Evolutionary conservation across 2,329 filamentous ascomycete genomes (phyloP).

Genomic region (Alternaria novae-zelandiae): DNA sequence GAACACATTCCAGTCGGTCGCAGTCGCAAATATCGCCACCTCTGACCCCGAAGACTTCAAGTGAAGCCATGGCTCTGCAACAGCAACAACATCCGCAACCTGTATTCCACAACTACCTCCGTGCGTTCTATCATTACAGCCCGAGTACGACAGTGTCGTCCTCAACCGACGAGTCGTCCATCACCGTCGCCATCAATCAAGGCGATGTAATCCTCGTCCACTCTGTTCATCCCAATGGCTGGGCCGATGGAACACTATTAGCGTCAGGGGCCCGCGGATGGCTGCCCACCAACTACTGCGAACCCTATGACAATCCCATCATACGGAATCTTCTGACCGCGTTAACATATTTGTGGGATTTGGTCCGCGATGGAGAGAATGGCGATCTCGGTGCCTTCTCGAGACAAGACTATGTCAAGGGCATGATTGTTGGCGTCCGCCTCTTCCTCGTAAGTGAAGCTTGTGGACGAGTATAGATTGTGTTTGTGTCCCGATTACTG

Average conservation of each 20-base stretch:
- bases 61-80: conserved; percentile 62
- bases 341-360: conserved; percentile 89
- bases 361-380: conserved; percentile 77
- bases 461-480: background rate
- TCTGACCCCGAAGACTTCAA: conserved; percentile 72
- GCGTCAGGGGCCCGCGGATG: conserved; percentile 87
- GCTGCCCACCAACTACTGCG: conserved; percentile 98
- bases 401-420: conserved; percentile 92
- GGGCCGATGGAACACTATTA: conserved; percentile 93
- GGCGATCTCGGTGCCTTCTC: conserved; percentile 80
- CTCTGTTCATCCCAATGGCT: conserved; percentile 96
- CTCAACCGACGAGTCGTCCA: conserved; percentile 67
- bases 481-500: conserved; percentile 12
- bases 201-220: conserved; percentile 94
- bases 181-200: conserved; percentile 86
- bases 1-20: conserved; percentile 37
- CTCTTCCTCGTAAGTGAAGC: conserved; percentile 75
- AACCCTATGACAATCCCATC: conserved; percentile 87
- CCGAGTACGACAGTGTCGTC: conserved; percentile 79
- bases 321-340: conserved; percentile 86
- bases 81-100: conserved; percentile 59
- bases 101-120: conserved; percentile 91
- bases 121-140: conserved; percentile 92
- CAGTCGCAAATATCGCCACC: conserved; percentile 74
- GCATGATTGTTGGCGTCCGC: conserved; percentile 90